Conservation (phyloP, 179 eudicot species). For the Beta macrorhiza region DNA sequence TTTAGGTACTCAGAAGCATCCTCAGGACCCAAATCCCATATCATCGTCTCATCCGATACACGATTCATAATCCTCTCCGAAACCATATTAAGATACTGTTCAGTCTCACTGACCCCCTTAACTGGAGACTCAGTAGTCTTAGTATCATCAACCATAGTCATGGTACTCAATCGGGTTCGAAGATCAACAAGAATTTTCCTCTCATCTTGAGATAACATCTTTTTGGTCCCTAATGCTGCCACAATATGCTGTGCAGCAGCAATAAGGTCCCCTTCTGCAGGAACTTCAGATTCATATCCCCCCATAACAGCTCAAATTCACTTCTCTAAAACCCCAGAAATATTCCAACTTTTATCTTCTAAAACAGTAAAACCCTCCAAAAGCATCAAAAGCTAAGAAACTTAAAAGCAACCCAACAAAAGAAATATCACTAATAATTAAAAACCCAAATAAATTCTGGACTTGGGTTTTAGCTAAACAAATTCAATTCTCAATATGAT, state of each 20-base stretch:
- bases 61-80: conserved; percentile 47
- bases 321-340: conserved; percentile 16
- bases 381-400: conserved; percentile 10
- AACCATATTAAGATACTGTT: conserved; percentile 41
- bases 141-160: conserved; percentile 30
- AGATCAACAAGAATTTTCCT: conserved; percentile 41
- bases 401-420: neutral
- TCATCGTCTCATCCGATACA: conserved; percentile 50
- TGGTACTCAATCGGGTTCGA: conserved; percentile 41
- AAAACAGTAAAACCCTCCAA: conserved; percentile 30
- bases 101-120: conserved; percentile 38
- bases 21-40: conserved; percentile 55
- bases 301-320: conserved; percentile 32
- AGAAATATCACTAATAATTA: neutral
- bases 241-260: conserved; percentile 55
- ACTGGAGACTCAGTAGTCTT: conserved; percentile 22
- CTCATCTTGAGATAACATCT: conserved; percentile 32
- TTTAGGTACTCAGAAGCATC: conserved; percentile 48
- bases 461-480: neutral
- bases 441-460: neutral
- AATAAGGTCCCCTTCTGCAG: conserved; percentile 26
- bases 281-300: conserved; percentile 26
- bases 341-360: conserved; percentile 11
- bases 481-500: too few relatives aligned
- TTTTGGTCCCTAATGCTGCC: conserved; percentile 40